Evolutionary conservation across 345 rosid genomes (phyloP).

Genomic region (Eucalyptus cladocalyx): DNA sequence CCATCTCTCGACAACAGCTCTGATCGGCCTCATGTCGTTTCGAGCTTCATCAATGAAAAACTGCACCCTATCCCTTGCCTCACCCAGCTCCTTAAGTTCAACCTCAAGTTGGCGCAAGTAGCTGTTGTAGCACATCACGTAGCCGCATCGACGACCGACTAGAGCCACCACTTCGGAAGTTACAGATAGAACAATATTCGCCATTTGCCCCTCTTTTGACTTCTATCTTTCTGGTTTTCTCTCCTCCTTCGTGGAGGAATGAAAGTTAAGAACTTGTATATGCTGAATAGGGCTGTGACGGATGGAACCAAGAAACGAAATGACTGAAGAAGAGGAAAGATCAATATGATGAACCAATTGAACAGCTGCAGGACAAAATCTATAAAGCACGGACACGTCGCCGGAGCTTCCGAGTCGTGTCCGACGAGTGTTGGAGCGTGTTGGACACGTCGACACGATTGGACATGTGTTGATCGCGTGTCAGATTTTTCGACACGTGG

Average conservation of each 20-base stretch:
- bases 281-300: background rate
- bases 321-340: background rate
- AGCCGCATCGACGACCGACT: accelerated
- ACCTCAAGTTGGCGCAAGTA: accelerated
- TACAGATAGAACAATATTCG: accelerated
- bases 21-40: accelerated
- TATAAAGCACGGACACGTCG: too few relatives aligned
- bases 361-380: background rate
- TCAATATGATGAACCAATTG: background rate
- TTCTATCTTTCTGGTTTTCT: too few relatives aligned
- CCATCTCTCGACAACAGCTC: accelerated
- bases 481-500: too few relatives aligned
- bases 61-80: accelerated
- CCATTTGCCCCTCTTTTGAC: too few relatives aligned
- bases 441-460: too few relatives aligned
- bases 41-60: accelerated
- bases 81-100: accelerated
- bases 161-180: too few relatives aligned
- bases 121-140: accelerated
- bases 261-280: accelerated
- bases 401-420: too few relatives aligned
- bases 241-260: too few relatives aligned
- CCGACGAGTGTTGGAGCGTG: too few relatives aligned
- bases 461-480: too few relatives aligned
- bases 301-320: background rate